Base-by-base conservation (phyloP, 768 basidiomycete genomes). In the Calocera cornea region DNA sequence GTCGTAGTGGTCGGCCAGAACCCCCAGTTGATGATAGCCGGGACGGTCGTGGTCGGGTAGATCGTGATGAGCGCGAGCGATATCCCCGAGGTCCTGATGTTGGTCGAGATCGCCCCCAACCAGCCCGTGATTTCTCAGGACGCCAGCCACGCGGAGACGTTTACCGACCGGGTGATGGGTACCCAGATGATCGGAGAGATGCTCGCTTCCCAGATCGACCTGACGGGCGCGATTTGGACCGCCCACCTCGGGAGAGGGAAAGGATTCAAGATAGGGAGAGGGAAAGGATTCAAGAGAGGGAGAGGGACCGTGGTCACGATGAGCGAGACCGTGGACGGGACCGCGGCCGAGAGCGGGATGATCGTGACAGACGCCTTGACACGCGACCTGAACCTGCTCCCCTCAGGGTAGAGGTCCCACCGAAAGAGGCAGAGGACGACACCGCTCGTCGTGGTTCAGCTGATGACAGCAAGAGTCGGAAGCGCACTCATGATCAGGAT, bases 291-390 rank as follows among this genome's bases (percentile, higher is more conserved):
- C 78, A 80, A 24, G 81, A 85, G 17, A 70, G 79, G 22, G 83
- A 83, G 49, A 75, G 77, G 47, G 74, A 78, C 27, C 69, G 74
- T 2, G 74, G 76, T 12, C 70, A 73, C 1, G 74, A 75, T 34
- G 80, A 80, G 41, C 77, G 81, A 65, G 83, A 86, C 31, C 75
- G 83, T 12, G 84, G 85, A 69, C 74, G 82, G 65, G 83, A 84
- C 64, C 68, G 76, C 24, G 65, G 34, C 17, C 36, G 65, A 19
- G 67, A 38, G 7, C 31, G 54, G 19, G 49, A 54, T n/a, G 66
- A 63, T 38, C 40, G 67, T 17, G 54, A 64, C 22, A 64, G 34
- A 44, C 34, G 44, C 24, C 8, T 19, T 19, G 54, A 60, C 14
- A 33, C 54, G 31, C 64, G 64, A 11, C 64, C 34, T 2, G 34